Evolutionary conservation across 768 basidiomycete species (phyloP).

Genomic region (Amanita muscaria): DNA sequence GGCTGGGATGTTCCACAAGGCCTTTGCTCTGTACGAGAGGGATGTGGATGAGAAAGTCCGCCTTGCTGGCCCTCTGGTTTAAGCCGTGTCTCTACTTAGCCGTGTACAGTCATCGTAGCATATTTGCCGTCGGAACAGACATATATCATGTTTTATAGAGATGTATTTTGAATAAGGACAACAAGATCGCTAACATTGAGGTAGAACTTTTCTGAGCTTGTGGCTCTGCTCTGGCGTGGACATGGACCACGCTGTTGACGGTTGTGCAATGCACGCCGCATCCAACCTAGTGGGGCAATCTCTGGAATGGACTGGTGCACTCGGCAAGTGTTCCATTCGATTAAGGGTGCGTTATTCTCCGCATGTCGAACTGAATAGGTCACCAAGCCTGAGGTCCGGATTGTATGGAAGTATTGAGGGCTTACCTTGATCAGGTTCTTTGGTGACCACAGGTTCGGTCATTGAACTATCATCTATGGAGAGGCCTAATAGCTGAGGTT

Average conservation of each 20-base stretch:
- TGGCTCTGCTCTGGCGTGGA: not conserved
- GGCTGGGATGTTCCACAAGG: conserved; percentile 89
- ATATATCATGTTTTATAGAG: conserved; percentile 1
- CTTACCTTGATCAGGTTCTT: too few relatives aligned
- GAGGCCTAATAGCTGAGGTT: too few relatives aligned
- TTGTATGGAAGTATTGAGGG: too few relatives aligned
- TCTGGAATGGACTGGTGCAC: conserved; percentile 2
- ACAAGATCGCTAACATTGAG: not conserved
- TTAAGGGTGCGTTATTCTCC: not conserved
- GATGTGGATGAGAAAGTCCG: conserved; percentile 78
- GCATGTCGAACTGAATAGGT: not conserved
- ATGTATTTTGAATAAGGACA: not conserved
- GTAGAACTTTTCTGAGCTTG: not conserved
- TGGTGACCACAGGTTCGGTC: too few relatives aligned
- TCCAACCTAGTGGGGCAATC: not conserved
- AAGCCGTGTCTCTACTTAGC: too few relatives aligned
- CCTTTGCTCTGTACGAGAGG: conserved; percentile 85
- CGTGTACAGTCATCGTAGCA: too few relatives aligned
- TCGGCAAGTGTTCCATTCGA: not conserved
- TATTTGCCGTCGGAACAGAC: too few relatives aligned
- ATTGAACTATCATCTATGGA: not conserved
- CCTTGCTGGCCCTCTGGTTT: conserved; percentile 64
- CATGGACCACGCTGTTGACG: not conserved
- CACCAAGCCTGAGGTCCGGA: too few relatives aligned
- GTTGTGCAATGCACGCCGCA: not conserved